These are phyloP conservation scores for Cryoendolithus antarcticus DNA, from an alignment of 2,329 filamentous ascomycete genomes.

Conservation along the genomic window DNA sequence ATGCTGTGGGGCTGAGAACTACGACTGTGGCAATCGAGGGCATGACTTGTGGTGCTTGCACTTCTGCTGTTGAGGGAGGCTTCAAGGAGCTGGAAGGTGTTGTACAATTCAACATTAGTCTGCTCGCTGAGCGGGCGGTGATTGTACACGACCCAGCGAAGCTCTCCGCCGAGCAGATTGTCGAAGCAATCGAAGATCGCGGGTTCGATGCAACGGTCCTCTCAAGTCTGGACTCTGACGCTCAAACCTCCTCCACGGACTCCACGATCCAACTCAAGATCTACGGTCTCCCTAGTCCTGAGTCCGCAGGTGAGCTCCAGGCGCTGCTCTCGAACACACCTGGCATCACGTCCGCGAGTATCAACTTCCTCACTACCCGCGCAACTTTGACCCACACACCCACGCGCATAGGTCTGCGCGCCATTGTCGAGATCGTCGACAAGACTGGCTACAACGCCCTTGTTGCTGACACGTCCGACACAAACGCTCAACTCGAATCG, in stretches of 20 bases:
- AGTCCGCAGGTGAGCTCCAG: slow-evolving; percentile 61
- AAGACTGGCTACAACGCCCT: slow-evolving; percentile 76
- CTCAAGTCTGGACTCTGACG: slow-evolving; percentile 54
- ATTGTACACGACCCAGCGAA: slow-evolving; percentile 67
- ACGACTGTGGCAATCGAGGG: slow-evolving; percentile 86
- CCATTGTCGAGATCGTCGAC: slow-evolving; percentile 72
- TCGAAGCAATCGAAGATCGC: slow-evolving; percentile 73
- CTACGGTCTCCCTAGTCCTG: slow-evolving; percentile 64
- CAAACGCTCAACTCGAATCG: slow-evolving; percentile 91
- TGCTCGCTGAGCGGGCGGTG: slow-evolving; percentile 83
- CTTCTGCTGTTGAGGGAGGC: slow-evolving; percentile 74
- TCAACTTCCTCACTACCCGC: slow-evolving; percentile 63
- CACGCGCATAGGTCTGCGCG: slow-evolving; percentile 61
- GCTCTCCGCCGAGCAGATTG: slow-evolving; percentile 61
- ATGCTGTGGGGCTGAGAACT: slow-evolving; percentile 35
- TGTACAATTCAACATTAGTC: slow-evolving; percentile 83
- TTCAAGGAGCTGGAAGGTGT: slow-evolving; percentile 69
- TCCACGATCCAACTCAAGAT: slow-evolving; percentile 68
- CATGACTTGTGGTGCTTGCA: slow-evolving; percentile 97
- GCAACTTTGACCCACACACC: slow-evolving; percentile 64
- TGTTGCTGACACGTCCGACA: slow-evolving; percentile 83
- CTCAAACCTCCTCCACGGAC: slow-evolving; percentile 39
- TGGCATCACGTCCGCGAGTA: slow-evolving; percentile 61
- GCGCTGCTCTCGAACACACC: slow-evolving; percentile 49
- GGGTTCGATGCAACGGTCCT: slow-evolving; percentile 81